Evolutionary conservation across 306 rosid species (phyloP).

Genomic region (Quercus suber): DNA sequence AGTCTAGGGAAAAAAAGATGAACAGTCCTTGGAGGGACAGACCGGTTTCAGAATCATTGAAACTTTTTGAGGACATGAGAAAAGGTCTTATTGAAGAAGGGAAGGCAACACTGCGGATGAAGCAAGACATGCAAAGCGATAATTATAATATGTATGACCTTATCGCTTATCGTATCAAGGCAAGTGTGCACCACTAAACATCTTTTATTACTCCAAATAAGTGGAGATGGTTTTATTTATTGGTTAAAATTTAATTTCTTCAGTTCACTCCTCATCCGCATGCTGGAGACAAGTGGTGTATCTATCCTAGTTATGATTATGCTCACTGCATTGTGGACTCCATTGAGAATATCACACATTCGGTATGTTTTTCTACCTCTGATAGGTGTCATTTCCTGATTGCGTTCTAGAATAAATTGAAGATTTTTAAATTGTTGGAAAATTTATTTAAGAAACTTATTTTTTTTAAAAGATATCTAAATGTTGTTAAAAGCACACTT

Average conservation of each 20-base stretch:
- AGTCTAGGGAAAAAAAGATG: slow-evolving; percentile 83
- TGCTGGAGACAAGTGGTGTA: slow-evolving; percentile 99
- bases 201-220: slow-evolving; percentile 14
- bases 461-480: background rate
- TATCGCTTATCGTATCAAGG: slow-evolving; percentile 96
- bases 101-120: slow-evolving; percentile 96
- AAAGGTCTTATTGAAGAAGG: slow-evolving; percentile 83
- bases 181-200: slow-evolving; percentile 21
- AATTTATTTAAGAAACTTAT: background rate
- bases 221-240: slow-evolving; percentile 12
- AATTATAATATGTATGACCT: slow-evolving; percentile 96
- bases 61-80: slow-evolving; percentile 90
- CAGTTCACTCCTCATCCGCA: slow-evolving; percentile 97
- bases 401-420: background rate
- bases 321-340: slow-evolving; percentile 99
- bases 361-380: slow-evolving; percentile 53
- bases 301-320: slow-evolving; percentile 97
- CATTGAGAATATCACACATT: slow-evolving; percentile 93
- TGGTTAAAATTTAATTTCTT: slow-evolving; percentile 21
- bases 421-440: background rate
- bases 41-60: slow-evolving; percentile 73
- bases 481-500: too few species aligned
- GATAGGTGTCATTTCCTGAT: background rate
- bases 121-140: slow-evolving; percentile 99
- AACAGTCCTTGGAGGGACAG: slow-evolving; percentile 99